Percentiles rank a stretch among this genome's conserved stretches.
phyloP scores from a whole-genome alignment of 2,329 filamentous ascomycete species.

The Botrytis deweyae region DNA sequence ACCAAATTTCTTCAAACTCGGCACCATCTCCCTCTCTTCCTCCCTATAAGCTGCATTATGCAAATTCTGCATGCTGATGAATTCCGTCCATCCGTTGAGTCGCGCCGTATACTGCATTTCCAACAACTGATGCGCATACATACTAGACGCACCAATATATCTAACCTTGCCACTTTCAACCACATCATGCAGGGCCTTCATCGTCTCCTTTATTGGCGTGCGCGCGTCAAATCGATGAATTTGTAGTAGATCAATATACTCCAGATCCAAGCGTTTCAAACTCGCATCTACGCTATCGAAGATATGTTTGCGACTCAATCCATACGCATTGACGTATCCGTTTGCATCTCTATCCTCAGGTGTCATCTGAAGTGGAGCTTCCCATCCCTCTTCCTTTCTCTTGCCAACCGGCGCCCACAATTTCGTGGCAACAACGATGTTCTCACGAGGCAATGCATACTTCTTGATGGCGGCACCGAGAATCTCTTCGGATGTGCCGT shows the following conservation, averaged over 20 bases:
- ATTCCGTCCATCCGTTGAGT: conserved; percentile 57
- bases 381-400: conserved; percentile 20
- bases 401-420: conserved; percentile 42
- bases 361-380: conserved; percentile 18
- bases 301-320: conserved; percentile 61
- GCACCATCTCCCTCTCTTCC: conserved; percentile 47
- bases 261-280: conserved; percentile 51
- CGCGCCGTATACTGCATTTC: conserved; percentile 43
- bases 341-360: conserved; percentile 42
- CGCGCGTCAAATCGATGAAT: conserved; percentile 56
- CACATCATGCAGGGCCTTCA: conserved; percentile 59
- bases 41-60: conserved; percentile 61
- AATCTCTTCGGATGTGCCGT: conserved; percentile 46
- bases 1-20: conserved; percentile 31
- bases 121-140: conserved; percentile 28
- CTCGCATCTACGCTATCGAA: conserved; percentile 63
- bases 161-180: conserved; percentile 56
- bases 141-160: conserved; percentile 48
- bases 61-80: conserved; percentile 59
- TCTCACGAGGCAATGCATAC: conserved; percentile 62
- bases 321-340: conserved; percentile 47
- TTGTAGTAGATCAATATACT: conserved; percentile 52
- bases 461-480: conserved; percentile 57
- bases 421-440: conserved; percentile 67
- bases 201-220: conserved; percentile 56